Base-by-base conservation (phyloP, 179 eudicot genomes). In the Beta corolliflora region DNA sequence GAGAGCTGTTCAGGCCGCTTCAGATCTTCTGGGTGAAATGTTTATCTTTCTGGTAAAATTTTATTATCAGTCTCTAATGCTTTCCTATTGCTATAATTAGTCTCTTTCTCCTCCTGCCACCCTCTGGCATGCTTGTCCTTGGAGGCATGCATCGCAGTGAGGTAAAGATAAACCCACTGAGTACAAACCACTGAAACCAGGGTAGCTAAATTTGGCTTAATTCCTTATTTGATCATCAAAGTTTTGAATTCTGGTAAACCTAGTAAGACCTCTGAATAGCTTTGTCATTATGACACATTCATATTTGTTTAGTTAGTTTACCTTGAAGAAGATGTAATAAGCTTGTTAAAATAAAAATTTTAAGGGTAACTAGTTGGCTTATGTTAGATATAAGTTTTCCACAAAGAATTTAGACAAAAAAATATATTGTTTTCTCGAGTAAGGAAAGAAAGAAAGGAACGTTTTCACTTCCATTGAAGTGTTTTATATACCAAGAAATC, bases 1-100 rank as follows among this genome's bases (percentile, higher is more conserved):
- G 86, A 95, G 83, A 82, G 98, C 99, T 83, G 91, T 95, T 81
- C 94, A 92, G 87, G 94, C 87, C 63, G 99, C 97, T 7, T 91
- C 91, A 12, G 98, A 94, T 76, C 93, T 95, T 84, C 78, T 95
- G 56, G 99, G 99, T 31, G 99, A 95, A 84, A 58, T 92, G 63
- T 95, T 95, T 82, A 84, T 95, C 68, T 95, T 95, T 84, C 67
- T 92, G 94, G 99, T 95, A 94, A 67, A 50, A 56, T 76, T 63
- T 71, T 31, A 75, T 64, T 73, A 15, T 69, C 11, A 60, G 25
- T 56, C 59, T 19, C 44, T 31, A 61, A 52, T 19, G 25, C 36
- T 56, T 29, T 8, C 9, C 50, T 56, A 63, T 25, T 75, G 60
- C 25, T 69, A 14, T 67, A 52, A 25, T n/a, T 56, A 19, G 66